These are phyloP conservation scores for Globisporangium alternatum DNA, from an alignment of 352 stramenopile species.

Conservation along the genomic window DNA sequence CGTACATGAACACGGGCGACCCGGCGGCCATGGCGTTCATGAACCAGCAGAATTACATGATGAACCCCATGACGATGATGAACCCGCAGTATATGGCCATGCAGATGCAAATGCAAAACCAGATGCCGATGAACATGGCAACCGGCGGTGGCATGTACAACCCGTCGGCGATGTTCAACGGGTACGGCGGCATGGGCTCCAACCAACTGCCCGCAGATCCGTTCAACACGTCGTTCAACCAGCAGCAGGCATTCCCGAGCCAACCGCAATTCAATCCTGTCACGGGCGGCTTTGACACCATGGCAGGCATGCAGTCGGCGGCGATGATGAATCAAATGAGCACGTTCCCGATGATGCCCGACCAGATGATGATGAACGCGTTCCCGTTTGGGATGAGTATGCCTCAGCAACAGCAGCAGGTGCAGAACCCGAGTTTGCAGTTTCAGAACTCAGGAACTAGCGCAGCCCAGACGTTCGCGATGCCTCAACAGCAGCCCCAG, in stretches of 20 bases:
- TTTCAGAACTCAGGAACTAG: conserved; percentile 13
- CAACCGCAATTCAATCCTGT: conserved; percentile 21
- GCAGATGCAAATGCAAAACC: conserved; percentile 54
- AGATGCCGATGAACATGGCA: conserved; percentile 43
- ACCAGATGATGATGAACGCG: conserved; percentile 44
- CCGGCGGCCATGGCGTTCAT: conserved; percentile 21
- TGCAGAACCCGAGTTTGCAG: conserved; percentile 14
- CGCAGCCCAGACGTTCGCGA: neutral
- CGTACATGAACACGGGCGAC: conserved; percentile 36
- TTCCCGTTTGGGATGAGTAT: conserved; percentile 35
- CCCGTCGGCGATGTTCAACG: conserved; percentile 23
- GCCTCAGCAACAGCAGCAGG: conserved; percentile 20
- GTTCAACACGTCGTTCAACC: conserved; percentile 60
- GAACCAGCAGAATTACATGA: conserved; percentile 47
- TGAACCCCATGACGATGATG: conserved; percentile 48
- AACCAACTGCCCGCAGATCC: conserved; percentile 57
- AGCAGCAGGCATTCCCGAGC: conserved; percentile 31
- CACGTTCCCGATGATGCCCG: conserved; percentile 42
- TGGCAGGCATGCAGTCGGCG: conserved; percentile 37
- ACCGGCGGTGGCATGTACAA: conserved; percentile 38
- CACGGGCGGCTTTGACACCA: conserved; percentile 19
- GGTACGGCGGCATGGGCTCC: conserved; percentile 22
- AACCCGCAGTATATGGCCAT: conserved; percentile 57
- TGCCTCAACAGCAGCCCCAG: conserved; percentile 23
- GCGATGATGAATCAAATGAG: conserved; percentile 58